Conservation (phyloP, 2,329 filamentous ascomycete genomes). For the Fusarium dlaminii region DNA sequence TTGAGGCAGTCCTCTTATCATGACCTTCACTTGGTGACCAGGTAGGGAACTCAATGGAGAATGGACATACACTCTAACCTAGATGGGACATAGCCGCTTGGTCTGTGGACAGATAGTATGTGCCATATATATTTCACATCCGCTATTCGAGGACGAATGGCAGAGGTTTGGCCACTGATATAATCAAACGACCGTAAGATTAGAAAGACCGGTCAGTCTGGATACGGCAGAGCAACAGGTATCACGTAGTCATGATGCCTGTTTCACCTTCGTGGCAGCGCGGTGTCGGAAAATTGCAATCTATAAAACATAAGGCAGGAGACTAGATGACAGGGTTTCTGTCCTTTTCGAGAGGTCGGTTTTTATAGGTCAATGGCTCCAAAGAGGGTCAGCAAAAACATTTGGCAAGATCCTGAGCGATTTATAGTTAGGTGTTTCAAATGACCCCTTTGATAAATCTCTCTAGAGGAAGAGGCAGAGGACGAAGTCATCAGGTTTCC, state of each 20-base stretch:
- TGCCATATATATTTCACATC: slow-evolving; percentile 24
- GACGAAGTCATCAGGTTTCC: not conserved
- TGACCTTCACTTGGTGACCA: not conserved
- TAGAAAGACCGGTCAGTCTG: not conserved
- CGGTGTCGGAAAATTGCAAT: slow-evolving; percentile 18
- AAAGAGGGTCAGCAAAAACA: slow-evolving; percentile 31
- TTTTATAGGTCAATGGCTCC: slow-evolving; percentile 40
- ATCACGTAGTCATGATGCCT: slow-evolving; percentile 12
- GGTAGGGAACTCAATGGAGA: slow-evolving; percentile 8
- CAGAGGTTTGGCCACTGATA: not conserved
- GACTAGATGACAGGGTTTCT: slow-evolving; percentile 25
- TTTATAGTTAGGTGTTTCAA: slow-evolving; percentile 16
- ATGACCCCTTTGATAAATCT: not conserved
- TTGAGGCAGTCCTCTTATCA: not conserved
- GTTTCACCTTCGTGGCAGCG: slow-evolving; percentile 14
- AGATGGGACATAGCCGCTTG: slow-evolving; percentile 28
- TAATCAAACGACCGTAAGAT: not conserved
- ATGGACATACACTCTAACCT: slow-evolving; percentile 29
- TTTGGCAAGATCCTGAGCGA: slow-evolving; percentile 27
- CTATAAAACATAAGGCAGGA: slow-evolving; percentile 22
- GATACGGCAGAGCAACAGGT: not conserved
- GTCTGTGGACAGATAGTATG: slow-evolving; percentile 12
- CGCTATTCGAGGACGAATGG: slow-evolving; percentile 27
- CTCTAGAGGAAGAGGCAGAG: not conserved
- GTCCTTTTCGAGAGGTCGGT: not conserved